A percentile compares a stretch with the other conserved stretches of the same genome.
Conservation (phyloP, 2,329 filamentous ascomycete genomes). For the Xylaria multiplex region DNA sequence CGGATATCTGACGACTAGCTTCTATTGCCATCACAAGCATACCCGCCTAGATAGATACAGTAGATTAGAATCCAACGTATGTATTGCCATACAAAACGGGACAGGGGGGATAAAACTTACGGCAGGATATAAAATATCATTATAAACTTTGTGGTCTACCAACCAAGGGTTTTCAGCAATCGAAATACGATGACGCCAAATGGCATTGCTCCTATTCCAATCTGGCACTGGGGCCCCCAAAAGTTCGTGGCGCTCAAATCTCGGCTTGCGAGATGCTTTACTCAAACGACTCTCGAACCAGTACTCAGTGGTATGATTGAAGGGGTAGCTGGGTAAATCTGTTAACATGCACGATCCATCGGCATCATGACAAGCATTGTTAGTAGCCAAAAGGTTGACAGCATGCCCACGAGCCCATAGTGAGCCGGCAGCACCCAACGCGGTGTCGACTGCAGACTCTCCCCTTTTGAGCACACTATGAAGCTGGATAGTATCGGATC, state of each 20-base stretch:
- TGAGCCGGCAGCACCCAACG: constrained; percentile 30
- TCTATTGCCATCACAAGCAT: constrained; percentile 47
- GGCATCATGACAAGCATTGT: constrained; percentile 1
- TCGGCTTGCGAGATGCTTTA: constrained; percentile 35
- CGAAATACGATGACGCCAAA: constrained; percentile 44
- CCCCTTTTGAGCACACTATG: constrained; percentile 33
- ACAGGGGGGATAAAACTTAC: constrained; percentile 3
- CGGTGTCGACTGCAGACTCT: constrained; percentile 28
- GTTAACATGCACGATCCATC: constrained; percentile 28
- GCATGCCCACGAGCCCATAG: constrained; percentile 35
- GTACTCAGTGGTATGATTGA: constrained; percentile 40
- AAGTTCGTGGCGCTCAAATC: constrained; percentile 40
- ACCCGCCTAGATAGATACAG: constrained; percentile 34
- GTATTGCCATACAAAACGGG: not conserved
- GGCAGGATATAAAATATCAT: constrained; percentile 46
- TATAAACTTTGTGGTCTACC: constrained; percentile 44
- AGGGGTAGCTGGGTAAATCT: constrained; percentile 44
- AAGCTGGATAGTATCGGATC: constrained; percentile 22
- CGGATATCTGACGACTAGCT: constrained; percentile 40
- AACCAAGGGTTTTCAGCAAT: constrained; percentile 45
- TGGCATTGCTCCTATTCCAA: constrained; percentile 40
- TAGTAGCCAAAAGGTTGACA: constrained; percentile 23
- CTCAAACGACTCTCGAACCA: constrained; percentile 45
- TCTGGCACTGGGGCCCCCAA: constrained; percentile 41
- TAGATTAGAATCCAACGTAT: constrained; percentile 7